These are phyloP conservation scores for Sicyos baderoa DNA, from an alignment of 306 rosid species.

Conservation along the genomic window DNA sequence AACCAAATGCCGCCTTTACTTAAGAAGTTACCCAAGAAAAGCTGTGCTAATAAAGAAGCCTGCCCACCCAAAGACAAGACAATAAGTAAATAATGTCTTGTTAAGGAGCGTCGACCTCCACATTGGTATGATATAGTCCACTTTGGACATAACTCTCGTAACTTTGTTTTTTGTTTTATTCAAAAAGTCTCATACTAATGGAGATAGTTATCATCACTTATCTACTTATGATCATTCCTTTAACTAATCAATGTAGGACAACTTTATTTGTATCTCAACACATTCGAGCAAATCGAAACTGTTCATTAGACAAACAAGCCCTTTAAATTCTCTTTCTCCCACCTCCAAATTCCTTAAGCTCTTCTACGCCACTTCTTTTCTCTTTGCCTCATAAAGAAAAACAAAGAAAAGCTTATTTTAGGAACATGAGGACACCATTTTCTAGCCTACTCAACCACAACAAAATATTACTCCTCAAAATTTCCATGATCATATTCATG, in stretches of 20 bases:
- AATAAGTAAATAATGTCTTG: slow-evolving; percentile 15
- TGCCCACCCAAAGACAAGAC: slow-evolving; percentile 19
- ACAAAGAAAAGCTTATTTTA: slow-evolving; percentile 1
- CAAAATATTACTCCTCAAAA: slow-evolving; percentile 5
- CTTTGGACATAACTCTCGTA: too few relatives aligned
- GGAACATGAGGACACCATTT: slow-evolving; percentile 13
- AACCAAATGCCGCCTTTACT: not conserved
- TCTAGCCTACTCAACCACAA: slow-evolving; percentile 9
- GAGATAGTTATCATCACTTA: too few relatives aligned
- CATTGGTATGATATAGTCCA: too few relatives aligned
- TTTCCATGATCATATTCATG: slow-evolving; percentile 35
- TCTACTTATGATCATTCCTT: too few relatives aligned
- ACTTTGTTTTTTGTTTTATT: too few relatives aligned
- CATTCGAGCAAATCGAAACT: not conserved
- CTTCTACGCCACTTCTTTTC: slow-evolving; percentile 33
- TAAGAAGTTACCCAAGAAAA: slow-evolving; percentile 3
- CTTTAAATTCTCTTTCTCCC: slow-evolving; percentile 41
- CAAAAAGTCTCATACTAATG: too few relatives aligned
- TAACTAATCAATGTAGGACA: too few relatives aligned
- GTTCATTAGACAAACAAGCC: slow-evolving; percentile 22
- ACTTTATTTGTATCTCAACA: too few relatives aligned
- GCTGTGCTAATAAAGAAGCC: slow-evolving; percentile 1
- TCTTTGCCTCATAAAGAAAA: slow-evolving; percentile 24
- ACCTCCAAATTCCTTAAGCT: slow-evolving; percentile 10
- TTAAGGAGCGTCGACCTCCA: too few relatives aligned